Evolutionary conservation across 345 rosid genomes (phyloP).

Genomic region (Luvunga scandens): DNA sequence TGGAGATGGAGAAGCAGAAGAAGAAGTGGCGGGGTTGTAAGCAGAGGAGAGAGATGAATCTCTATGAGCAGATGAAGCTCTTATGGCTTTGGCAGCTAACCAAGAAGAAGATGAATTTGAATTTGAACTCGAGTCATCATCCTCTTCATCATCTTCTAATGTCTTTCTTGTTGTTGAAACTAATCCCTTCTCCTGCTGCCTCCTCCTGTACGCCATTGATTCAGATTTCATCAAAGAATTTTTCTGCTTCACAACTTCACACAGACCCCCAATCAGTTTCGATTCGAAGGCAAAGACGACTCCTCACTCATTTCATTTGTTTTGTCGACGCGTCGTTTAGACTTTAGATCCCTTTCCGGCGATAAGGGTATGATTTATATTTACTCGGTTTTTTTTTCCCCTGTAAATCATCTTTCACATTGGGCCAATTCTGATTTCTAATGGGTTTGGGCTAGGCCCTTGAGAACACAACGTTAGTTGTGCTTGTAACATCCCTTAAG

Average conservation of each 20-base stretch:
- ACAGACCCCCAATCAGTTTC: background rate
- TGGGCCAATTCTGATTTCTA: too few relatives aligned
- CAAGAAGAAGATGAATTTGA: conserved; percentile 37
- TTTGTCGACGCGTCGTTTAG: background rate
- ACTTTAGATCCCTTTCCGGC: background rate
- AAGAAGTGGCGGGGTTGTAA: conserved; percentile 17
- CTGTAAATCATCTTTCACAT: too few relatives aligned
- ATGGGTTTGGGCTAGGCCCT: too few relatives aligned
- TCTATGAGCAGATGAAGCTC: conserved; percentile 73
- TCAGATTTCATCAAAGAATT: background rate
- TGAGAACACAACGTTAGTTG: too few relatives aligned
- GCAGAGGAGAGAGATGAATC: conserved; percentile 76
- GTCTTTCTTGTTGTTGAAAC: background rate
- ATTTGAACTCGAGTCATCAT: conserved; percentile 10
- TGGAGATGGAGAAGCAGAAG: conserved; percentile 16
- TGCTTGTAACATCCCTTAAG: too few relatives aligned
- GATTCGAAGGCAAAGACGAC: background rate
- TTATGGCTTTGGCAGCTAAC: conserved; percentile 76
- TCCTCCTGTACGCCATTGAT: conserved; percentile 48
- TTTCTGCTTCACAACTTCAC: background rate
- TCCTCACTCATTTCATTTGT: background rate
- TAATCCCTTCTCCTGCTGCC: conserved; percentile 18
- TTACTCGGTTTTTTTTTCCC: too few relatives aligned
- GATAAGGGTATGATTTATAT: too few relatives aligned
- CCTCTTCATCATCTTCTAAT: background rate